A percentile compares a stretch with the other conserved stretches of the same genome.
These are phyloP conservation scores for Neurospora sp. DNA, from an alignment of 495 filamentous ascomycete genomes.

Conservation along the genomic window DNA sequence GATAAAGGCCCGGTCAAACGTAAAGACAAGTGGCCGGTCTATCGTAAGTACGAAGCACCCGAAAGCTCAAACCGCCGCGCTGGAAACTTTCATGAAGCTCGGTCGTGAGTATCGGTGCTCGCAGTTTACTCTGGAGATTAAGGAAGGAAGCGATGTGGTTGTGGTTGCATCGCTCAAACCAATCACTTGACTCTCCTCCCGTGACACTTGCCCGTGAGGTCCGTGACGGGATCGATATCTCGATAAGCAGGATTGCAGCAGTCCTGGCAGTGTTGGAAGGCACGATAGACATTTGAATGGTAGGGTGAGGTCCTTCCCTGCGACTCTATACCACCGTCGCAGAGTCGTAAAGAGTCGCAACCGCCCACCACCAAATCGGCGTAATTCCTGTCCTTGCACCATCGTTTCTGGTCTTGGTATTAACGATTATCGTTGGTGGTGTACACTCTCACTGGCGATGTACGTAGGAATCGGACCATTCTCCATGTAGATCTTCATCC, in stretches of 20 bases:
- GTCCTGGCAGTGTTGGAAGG: background rate
- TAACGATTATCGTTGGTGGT: background rate
- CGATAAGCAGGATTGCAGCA: background rate
- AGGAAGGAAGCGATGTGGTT: background rate
- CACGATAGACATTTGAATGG: background rate
- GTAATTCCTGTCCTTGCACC: slow-evolving; percentile 1
- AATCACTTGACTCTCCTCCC: background rate
- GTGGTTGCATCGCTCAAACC: background rate
- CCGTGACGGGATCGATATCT: background rate
- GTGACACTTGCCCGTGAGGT: background rate
- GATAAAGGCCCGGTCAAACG: too few species aligned
- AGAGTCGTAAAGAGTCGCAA: background rate
- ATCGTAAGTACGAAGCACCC: background rate
- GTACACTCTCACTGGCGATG: background rate
- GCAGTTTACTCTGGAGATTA: background rate
- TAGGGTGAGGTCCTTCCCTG: background rate
- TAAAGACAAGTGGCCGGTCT: too few species aligned
- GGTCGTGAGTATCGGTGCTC: background rate
- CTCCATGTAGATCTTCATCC: background rate
- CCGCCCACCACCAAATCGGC: slow-evolving; percentile 8
- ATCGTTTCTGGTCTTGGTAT: background rate
- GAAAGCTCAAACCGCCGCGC: background rate
- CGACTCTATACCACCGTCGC: background rate
- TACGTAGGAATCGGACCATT: background rate
- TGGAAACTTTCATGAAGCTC: background rate